Conservation (phyloP, 2,329 filamentous ascomycete genomes). For the Stenocarpella maydis region DNA sequence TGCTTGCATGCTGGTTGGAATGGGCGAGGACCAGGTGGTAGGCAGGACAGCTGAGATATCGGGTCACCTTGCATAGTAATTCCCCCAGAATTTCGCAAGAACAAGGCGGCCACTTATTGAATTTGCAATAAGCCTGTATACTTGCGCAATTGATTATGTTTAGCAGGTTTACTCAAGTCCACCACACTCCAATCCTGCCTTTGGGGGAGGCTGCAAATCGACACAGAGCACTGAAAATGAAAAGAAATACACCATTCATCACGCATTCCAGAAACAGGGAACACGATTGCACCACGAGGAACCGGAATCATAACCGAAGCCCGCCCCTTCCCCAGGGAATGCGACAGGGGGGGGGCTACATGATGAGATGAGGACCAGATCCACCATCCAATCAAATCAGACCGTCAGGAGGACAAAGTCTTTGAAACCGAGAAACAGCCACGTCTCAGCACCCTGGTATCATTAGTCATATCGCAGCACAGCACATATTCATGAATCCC, state of each 20-base stretch:
- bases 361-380: neutral
- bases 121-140: neutral
- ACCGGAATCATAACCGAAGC: neutral
- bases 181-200: neutral
- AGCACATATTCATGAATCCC: conserved; percentile 41
- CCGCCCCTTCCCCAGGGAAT: neutral
- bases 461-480: neutral
- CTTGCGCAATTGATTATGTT: no score
- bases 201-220: no score
- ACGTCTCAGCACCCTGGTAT: no score
- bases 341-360: neutral
- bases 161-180: neutral
- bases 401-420: neutral
- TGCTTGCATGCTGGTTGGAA: no score
- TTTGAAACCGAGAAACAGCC: neutral
- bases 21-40: no score
- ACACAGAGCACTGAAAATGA: neutral
- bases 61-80: no score
- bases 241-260: neutral
- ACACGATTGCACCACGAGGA: neutral
- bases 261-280: neutral
- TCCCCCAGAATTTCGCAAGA: no score
- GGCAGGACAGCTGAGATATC: neutral
- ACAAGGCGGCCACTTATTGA: no score
- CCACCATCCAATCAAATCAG: neutral